Percentiles rank a stretch among this genome's conserved stretches.
These are phyloP conservation scores for Eucalyptus regnans DNA, from an alignment of 345 rosid species.

Conservation along the genomic window DNA sequence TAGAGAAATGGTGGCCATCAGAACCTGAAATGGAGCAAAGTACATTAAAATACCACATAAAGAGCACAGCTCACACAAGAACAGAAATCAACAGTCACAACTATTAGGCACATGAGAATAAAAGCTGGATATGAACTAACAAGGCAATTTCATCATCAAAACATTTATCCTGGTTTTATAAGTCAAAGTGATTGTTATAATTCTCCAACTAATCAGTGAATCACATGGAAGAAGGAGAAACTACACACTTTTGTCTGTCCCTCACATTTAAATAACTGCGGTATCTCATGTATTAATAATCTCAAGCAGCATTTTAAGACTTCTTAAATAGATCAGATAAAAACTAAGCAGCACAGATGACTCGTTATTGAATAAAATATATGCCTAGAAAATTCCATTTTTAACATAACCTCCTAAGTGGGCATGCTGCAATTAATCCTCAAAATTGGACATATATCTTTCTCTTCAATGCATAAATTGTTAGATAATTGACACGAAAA, in stretches of 20 bases:
- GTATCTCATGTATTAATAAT: not conserved
- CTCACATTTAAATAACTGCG: no score
- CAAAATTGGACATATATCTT: no score
- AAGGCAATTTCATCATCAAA: not conserved
- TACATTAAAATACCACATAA: not conserved
- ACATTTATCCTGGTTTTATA: not conserved
- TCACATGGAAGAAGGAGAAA: no score
- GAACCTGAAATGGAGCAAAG: slow-evolving; percentile 20
- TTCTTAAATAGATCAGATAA: not conserved
- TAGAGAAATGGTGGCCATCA: slow-evolving; percentile 67
- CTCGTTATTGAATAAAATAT: not conserved
- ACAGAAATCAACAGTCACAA: not conserved
- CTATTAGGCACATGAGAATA: not conserved
- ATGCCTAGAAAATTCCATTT: not conserved
- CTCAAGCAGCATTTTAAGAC: not conserved
- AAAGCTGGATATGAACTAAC: not conserved
- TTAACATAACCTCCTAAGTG: not conserved
- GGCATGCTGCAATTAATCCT: not conserved
- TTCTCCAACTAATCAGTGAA: not conserved
- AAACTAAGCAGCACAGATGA: not conserved
- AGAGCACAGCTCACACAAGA: not conserved
- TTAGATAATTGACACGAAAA: no score
- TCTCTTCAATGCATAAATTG: no score
- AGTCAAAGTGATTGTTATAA: not conserved
- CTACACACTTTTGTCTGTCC: no score